These are phyloP conservation scores for Epichloe brachyelytri DNA, from an alignment of 2,329 filamentous ascomycete species.

Conservation along the genomic window DNA sequence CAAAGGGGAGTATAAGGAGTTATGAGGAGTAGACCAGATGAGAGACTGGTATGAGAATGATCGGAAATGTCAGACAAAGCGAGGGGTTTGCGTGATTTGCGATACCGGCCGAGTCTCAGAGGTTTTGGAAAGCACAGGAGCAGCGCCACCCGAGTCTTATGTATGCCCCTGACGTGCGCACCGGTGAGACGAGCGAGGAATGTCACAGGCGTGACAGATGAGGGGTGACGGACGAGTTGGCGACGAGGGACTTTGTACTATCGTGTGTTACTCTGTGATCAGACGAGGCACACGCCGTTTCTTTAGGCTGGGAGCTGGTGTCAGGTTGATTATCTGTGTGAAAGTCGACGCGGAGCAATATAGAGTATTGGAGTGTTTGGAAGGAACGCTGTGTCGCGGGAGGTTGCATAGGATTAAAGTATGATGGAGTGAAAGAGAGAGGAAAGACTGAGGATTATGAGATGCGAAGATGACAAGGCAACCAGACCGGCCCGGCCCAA, in stretches of 20 bases:
- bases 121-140: constrained; percentile 3
- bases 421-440: background rate
- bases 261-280: constrained; percentile 1
- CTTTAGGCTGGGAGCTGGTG: constrained; percentile 4
- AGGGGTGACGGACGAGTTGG: constrained; percentile 7
- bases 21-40: background rate
- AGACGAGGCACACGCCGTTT: background rate
- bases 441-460: background rate
- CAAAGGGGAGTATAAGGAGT: background rate
- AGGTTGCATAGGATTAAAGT: constrained; percentile 4
- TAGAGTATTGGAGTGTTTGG: background rate
- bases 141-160: constrained; percentile 5
- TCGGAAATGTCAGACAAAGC: constrained; percentile 4
- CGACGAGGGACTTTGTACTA: background rate
- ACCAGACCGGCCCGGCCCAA: background rate
- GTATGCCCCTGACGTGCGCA: constrained; percentile 2
- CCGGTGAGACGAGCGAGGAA: constrained; percentile 6
- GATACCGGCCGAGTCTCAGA: constrained; percentile 5
- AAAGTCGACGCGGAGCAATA: background rate
- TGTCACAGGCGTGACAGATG: constrained; percentile 3
- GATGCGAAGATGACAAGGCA: constrained; percentile 1
- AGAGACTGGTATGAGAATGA: constrained; percentile 4
- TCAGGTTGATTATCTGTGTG: constrained; percentile 1
- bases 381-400: constrained; percentile 6
- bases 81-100: constrained; percentile 1